A percentile compares a stretch with the other conserved stretches of the same genome.
These are phyloP conservation scores for Tolypocladium amazonense DNA, from an alignment of 2,329 filamentous ascomycete genomes.

Conservation along the genomic window DNA sequence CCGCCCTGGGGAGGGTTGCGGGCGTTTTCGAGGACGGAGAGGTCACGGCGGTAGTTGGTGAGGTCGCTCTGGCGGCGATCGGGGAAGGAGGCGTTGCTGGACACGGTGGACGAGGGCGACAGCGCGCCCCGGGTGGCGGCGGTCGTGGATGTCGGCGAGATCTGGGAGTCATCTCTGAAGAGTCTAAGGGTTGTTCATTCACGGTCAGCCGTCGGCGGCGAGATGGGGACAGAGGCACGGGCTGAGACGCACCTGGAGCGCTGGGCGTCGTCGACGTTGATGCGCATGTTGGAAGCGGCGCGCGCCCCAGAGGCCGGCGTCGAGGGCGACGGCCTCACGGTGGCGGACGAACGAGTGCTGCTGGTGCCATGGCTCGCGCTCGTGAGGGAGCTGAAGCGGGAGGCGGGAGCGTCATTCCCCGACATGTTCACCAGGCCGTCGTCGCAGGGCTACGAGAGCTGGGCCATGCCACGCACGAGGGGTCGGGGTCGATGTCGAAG, in stretches of 20 bases:
- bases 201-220: background rate
- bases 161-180: constrained; percentile 28
- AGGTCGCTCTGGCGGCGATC: constrained; percentile 51
- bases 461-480: constrained; percentile 18
- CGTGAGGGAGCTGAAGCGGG: constrained; percentile 42
- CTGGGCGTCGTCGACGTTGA: constrained; percentile 33
- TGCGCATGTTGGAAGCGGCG: constrained; percentile 14
- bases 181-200: constrained; percentile 8
- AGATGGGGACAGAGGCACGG: constrained; percentile 4
- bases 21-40: constrained; percentile 55
- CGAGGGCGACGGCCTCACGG: constrained; percentile 39
- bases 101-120: constrained; percentile 33
- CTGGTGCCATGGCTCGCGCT: constrained; percentile 43
- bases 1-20: constrained; percentile 30
- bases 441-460: constrained; percentile 13
- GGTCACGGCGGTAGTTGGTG: constrained; percentile 60
- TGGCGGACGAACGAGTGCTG: constrained; percentile 57
- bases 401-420: constrained; percentile 49
- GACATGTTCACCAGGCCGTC: constrained; percentile 47
- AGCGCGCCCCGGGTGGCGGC: constrained; percentile 29
- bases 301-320: constrained; percentile 16
- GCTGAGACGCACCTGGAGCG: constrained; percentile 23
- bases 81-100: constrained; percentile 28
- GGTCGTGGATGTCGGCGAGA: constrained; percentile 38
- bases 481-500: constrained; percentile 1